Evolutionary conservation across 148 eudicot species (phyloP).

Genomic region (Nepenthes mirabilis): DNA sequence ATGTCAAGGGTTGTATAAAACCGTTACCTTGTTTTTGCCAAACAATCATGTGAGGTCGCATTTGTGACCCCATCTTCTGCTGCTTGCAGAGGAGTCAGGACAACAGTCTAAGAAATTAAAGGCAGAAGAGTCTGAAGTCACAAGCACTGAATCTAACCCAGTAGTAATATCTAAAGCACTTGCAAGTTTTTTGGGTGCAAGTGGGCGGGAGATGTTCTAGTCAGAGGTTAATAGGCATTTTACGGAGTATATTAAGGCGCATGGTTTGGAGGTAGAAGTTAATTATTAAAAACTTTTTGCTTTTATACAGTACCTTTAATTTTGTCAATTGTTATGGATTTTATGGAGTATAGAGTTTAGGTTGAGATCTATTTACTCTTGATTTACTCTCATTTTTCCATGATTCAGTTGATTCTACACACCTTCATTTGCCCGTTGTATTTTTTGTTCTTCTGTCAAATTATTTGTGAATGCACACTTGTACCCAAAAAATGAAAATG

Average conservation of each 20-base stretch:
- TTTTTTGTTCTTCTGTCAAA: background rate
- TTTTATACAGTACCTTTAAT: no score
- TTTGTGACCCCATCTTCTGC: background rate
- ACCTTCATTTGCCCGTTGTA: background rate
- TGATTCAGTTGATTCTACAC: background rate
- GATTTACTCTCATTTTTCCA: background rate
- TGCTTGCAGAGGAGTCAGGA: slow-evolving; percentile 31
- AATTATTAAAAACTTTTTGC: no score
- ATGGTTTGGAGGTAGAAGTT: slow-evolving; percentile 41
- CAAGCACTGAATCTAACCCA: slow-evolving; percentile 5
- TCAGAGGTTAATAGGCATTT: slow-evolving; percentile 42
- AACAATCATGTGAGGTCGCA: background rate
- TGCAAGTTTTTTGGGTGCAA: slow-evolving; percentile 49
- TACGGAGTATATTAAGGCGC: slow-evolving; percentile 51
- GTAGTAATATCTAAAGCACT: slow-evolving; percentile 57
- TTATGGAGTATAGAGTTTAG: no score
- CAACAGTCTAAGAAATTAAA: slow-evolving; percentile 31
- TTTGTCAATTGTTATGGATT: no score
- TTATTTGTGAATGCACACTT: background rate
- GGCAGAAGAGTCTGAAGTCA: slow-evolving; percentile 25
- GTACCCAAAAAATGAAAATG: no score
- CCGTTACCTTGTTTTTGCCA: background rate
- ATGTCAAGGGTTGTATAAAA: slow-evolving; percentile 6
- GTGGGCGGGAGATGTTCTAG: slow-evolving; percentile 45
- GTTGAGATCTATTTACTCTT: background rate